phyloP scores from a whole-genome alignment of 768 basidiomycete genomes.

The Atractiella rhizophila region DNA sequence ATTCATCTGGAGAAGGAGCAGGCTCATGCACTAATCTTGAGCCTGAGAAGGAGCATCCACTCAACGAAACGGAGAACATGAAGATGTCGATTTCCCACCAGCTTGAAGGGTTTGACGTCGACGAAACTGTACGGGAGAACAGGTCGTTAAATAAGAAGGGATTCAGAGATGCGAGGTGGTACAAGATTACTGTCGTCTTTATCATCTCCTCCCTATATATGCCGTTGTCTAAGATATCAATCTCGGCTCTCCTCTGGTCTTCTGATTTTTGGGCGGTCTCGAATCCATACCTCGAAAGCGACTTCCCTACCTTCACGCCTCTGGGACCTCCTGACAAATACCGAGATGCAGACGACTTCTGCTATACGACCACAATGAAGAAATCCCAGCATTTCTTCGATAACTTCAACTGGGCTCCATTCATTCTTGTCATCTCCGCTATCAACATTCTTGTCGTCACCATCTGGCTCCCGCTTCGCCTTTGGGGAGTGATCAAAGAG shows the following conservation, averaged over 20 bases:
- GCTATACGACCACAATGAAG: constrained; percentile 55
- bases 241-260: constrained; percentile 49
- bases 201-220: constrained; percentile 43
- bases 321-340: constrained; percentile 35
- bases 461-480: constrained; percentile 36
- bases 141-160: constrained; percentile 33
- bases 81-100: constrained; percentile 11
- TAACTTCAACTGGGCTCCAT: constrained; percentile 41
- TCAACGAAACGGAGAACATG: constrained; percentile 1
- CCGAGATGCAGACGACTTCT: constrained; percentile 42
- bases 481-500: constrained; percentile 32
- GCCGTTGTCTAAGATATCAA: constrained; percentile 48
- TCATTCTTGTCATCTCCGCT: constrained; percentile 34
- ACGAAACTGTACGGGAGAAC: constrained; percentile 5
- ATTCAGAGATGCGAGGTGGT: constrained; percentile 26
- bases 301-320: constrained; percentile 29
- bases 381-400: too few species aligned
- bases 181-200: constrained; percentile 38
- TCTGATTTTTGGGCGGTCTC: constrained; percentile 32
- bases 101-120: constrained; percentile 15
- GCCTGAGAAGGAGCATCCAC: background rate
- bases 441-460: constrained; percentile 32
- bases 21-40: background rate
- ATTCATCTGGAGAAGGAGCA: too few species aligned
- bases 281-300: constrained; percentile 21